Percentiles rank a stretch among this genome's conserved stretches.
Evolutionary conservation across 169 alveolate species (phyloP).

Genomic region (Cryptosporidium meleagridis): DNA sequence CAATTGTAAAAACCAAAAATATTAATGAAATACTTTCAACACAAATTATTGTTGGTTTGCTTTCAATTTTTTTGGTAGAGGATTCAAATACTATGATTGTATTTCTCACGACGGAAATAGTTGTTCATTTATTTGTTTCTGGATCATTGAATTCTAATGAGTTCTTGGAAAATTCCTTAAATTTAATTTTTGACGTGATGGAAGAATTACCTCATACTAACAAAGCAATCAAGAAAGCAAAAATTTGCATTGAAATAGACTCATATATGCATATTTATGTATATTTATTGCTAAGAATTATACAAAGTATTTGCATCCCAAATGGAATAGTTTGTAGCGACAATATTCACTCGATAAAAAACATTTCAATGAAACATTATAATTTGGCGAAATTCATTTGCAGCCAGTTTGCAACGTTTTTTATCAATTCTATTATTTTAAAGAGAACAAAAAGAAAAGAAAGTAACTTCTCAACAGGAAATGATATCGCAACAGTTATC

Average conservation of each 20-base stretch:
- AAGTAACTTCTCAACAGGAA: not conserved
- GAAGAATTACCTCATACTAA: constrained; percentile 29
- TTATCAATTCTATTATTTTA: constrained; percentile 1
- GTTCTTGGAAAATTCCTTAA: constrained; percentile 37
- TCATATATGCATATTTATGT: constrained; percentile 29
- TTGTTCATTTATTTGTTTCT: constrained; percentile 53
- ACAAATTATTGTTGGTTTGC: constrained; percentile 21
- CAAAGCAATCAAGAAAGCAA: constrained; percentile 38
- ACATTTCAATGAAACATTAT: constrained; percentile 21
- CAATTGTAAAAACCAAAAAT: not conserved
- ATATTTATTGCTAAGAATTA: constrained; percentile 15
- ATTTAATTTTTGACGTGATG: constrained; percentile 20
- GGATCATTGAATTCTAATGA: constrained; percentile 15
- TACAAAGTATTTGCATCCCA: constrained; percentile 55
- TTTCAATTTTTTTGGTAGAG: constrained; percentile 21
- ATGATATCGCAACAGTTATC: constrained; percentile 49
- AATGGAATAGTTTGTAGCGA: constrained; percentile 7
- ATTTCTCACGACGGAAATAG: not conserved
- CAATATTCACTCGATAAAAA: not conserved
- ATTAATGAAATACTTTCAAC: constrained; percentile 29
- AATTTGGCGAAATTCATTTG: constrained; percentile 34
- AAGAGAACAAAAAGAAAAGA: constrained; percentile 41
- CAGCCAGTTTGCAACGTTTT: constrained; percentile 53
- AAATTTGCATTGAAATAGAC: constrained; percentile 30
- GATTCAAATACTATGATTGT: constrained; percentile 11